These are phyloP conservation scores for Diaporthe amygdali DNA, from an alignment of 2,329 filamentous ascomycete species.

Conservation along the genomic window DNA sequence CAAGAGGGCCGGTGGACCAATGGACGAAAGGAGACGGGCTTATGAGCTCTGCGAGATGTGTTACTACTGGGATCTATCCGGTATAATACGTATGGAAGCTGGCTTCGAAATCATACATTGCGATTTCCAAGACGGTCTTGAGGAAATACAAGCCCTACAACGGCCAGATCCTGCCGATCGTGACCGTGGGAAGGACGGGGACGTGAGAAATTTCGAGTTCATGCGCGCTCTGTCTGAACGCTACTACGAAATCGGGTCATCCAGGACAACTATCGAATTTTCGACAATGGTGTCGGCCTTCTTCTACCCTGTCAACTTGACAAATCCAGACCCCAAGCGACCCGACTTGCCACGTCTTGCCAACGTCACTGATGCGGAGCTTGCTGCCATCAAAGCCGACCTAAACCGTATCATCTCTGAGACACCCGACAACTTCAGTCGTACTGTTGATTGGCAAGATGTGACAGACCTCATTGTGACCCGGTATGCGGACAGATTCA, in stretches of 20 bases:
- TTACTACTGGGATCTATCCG: constrained; percentile 62
- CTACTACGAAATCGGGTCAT: constrained; percentile 50
- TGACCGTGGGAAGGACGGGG: constrained; percentile 22
- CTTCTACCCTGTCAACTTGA: constrained; percentile 57
- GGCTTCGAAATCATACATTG: constrained; percentile 76
- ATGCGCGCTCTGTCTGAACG: constrained; percentile 47
- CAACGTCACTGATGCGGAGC: constrained; percentile 26
- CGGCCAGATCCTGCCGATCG: constrained; percentile 29
- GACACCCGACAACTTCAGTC: constrained; percentile 38
- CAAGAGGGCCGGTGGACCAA: constrained; percentile 17
- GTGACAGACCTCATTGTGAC: constrained; percentile 69
- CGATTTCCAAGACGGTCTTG: constrained; percentile 55
- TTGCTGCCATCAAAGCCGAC: constrained; percentile 37
- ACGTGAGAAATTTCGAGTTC: constrained; percentile 44
- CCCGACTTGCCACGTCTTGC: constrained; percentile 34
- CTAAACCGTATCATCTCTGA: constrained; percentile 31
- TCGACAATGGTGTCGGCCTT: constrained; percentile 56
- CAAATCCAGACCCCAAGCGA: constrained; percentile 41
- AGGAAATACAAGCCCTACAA: constrained; percentile 40
- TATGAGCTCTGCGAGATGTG: constrained; percentile 60
- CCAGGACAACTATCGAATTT: constrained; percentile 50
- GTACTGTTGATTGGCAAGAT: constrained; percentile 66
- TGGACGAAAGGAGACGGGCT: constrained; percentile 59
- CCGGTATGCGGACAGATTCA: constrained; percentile 64
- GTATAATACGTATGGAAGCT: constrained; percentile 69